Conservation (phyloP, 768 basidiomycete species). For the Hericium rajendrae region DNA sequence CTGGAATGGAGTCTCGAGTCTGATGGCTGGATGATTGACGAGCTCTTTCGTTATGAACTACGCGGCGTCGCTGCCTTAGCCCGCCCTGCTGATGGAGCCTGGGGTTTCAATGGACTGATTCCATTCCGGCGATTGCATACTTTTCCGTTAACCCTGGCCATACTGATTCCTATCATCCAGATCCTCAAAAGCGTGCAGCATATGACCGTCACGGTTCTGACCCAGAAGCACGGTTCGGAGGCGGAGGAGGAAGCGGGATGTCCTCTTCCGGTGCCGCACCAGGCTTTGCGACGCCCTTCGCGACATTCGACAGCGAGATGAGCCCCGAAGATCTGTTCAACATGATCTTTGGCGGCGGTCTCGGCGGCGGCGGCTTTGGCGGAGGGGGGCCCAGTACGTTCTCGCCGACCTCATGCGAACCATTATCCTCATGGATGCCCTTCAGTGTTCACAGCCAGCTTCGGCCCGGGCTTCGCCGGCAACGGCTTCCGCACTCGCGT, state of each 20-base stretch:
- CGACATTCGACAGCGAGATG: conserved; percentile 67
- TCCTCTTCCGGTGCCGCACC: conserved; percentile 31
- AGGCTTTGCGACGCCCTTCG: conserved; percentile 43
- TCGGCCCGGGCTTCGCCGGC: conserved; percentile 75
- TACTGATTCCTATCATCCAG: too few relatives aligned
- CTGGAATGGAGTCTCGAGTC: too few relatives aligned
- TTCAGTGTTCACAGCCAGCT: conserved; percentile 61
- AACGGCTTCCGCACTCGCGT: conserved; percentile 32
- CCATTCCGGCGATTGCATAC: not conserved
- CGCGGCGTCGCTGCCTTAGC: too few relatives aligned
- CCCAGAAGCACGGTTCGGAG: conserved; percentile 63
- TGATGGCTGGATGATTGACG: too few relatives aligned
- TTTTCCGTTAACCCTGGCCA: too few relatives aligned
- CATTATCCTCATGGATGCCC: conserved; percentile 5
- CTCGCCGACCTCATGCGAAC: conserved; percentile 3
- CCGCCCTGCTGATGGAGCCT: too few relatives aligned
- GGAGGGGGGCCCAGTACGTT: conserved; percentile 26
- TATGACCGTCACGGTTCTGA: conserved; percentile 82
- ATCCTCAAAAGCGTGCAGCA: conserved; percentile 39
- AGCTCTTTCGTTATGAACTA: too few relatives aligned
- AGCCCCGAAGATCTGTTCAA: conserved; percentile 97
- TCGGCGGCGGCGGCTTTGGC: conserved; percentile 45
- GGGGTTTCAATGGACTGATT: too few relatives aligned
- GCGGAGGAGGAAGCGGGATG: conserved; percentile 40
- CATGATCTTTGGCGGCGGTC: conserved; percentile 87